Percentiles rank a stretch among this genome's conserved stretches.
Conservation (phyloP, 2,329 filamentous ascomycete genomes). For the Epichloe scottii region DNA sequence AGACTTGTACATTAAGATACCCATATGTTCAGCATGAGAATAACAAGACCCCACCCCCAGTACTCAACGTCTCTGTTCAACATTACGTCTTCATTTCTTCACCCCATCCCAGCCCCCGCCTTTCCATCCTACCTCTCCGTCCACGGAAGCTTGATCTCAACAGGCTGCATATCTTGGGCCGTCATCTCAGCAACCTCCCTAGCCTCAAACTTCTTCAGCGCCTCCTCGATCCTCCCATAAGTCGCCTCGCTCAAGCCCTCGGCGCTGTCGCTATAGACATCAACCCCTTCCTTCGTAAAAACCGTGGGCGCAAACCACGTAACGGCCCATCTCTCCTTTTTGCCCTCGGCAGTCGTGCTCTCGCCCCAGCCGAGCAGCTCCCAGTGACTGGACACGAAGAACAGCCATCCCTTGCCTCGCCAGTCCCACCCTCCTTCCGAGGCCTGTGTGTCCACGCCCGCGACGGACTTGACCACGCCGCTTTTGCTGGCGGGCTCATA, state of each 20-base stretch:
- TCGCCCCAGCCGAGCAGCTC: conserved; percentile 69
- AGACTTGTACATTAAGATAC: background rate
- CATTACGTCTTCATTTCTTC: background rate
- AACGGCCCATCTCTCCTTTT: conserved; percentile 55
- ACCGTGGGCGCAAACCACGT: conserved; percentile 76
- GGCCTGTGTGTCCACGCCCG: conserved; percentile 47
- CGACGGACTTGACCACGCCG: conserved; percentile 44
- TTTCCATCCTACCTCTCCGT: conserved; percentile 13
- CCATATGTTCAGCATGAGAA: background rate
- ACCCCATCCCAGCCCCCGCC: background rate
- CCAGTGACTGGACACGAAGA: conserved; percentile 65
- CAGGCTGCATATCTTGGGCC: conserved; percentile 34
- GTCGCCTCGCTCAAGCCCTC: conserved; percentile 48
- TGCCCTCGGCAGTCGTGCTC: conserved; percentile 24
- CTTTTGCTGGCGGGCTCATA: conserved; percentile 45
- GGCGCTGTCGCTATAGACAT: conserved; percentile 57
- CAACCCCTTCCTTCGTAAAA: conserved; percentile 72
- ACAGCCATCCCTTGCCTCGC: conserved; percentile 65
- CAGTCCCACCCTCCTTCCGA: conserved; percentile 49
- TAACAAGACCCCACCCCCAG: too few species aligned
- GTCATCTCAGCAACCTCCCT: conserved; percentile 40
- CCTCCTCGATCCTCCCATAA: conserved; percentile 41
- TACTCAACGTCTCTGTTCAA: background rate
- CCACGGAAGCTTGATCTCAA: conserved; percentile 42
- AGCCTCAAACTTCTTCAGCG: conserved; percentile 33